A percentile compares a stretch with the other conserved stretches of the same genome.
Conservation (phyloP, 1,284 basidiomycete genomes). For the Mycena sp. region DNA sequence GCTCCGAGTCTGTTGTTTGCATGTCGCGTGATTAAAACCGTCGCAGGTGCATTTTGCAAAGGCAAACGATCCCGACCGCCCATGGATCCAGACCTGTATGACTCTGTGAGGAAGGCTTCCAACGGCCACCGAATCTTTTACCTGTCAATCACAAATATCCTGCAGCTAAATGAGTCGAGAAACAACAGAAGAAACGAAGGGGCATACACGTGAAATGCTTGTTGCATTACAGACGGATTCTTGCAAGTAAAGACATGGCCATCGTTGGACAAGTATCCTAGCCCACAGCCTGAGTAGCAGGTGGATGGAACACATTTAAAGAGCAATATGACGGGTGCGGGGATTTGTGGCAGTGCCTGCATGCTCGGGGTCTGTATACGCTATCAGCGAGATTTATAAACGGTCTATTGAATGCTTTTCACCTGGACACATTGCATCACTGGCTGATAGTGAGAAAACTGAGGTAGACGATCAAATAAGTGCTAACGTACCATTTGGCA, state of each 20-base stretch:
- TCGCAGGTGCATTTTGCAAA: conserved; percentile 54
- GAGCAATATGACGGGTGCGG: conserved; percentile 65
- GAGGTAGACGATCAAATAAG: neutral
- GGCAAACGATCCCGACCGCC: conserved; percentile 50
- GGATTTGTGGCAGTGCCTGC: conserved; percentile 46
- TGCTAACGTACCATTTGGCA: conserved; percentile 58
- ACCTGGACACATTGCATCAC: conserved; percentile 67
- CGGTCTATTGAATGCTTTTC: neutral
- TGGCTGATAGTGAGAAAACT: conserved; percentile 33
- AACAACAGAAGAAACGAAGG: neutral
- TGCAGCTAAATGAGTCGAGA: conserved; percentile 32
- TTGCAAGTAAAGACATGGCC: conserved; percentile 64
- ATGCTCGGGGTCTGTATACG: conserved; percentile 58
- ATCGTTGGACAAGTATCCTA: conserved; percentile 64
- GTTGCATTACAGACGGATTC: conserved; percentile 63
- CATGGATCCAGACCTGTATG: conserved; percentile 62
- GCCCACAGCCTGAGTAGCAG: conserved; percentile 43
- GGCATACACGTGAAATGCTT: conserved; percentile 68
- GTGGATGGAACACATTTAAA: conserved; percentile 62
- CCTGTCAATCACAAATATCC: conserved; percentile 65
- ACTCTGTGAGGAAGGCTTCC: neutral
- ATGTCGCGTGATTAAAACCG: conserved; percentile 46
- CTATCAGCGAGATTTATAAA: neutral
- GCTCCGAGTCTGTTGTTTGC: conserved; percentile 65
- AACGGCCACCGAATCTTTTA: conserved; percentile 24